Evolutionary conservation across 495 filamentous ascomycete species (phyloP).

Genomic region (Xylaria nigripes): DNA sequence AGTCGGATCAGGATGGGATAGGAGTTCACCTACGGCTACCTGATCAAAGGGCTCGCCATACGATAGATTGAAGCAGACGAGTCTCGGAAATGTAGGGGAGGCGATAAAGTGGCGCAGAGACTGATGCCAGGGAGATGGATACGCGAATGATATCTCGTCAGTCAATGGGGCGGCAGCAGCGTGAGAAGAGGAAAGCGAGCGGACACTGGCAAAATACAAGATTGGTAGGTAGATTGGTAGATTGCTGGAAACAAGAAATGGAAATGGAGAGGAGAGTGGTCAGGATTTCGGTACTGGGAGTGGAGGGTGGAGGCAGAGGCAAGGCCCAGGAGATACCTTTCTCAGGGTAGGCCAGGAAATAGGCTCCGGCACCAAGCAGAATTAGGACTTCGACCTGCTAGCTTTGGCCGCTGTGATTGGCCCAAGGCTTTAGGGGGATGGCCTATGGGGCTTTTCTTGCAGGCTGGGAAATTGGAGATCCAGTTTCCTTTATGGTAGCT

Average conservation of each 20-base stretch:
- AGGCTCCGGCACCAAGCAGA: conserved; percentile 3
- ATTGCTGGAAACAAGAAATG: conserved; percentile 1
- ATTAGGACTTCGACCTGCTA: conserved; percentile 4
- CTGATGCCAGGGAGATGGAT: background rate
- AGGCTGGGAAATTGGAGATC: conserved; percentile 30
- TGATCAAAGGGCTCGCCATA: conserved; percentile 9
- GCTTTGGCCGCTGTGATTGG: background rate
- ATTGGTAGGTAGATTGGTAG: background rate
- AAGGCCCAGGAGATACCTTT: background rate
- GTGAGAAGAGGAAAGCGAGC: conserved; percentile 18
- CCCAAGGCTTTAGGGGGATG: conserved; percentile 1
- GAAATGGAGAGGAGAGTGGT: conserved; percentile 6
- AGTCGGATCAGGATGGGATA: background rate
- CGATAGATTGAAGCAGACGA: conserved; percentile 9
- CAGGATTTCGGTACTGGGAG: conserved; percentile 1
- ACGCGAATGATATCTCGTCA: background rate
- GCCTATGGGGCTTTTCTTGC: conserved; percentile 14
- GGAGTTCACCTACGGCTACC: conserved; percentile 8
- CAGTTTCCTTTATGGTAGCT: conserved; percentile 15
- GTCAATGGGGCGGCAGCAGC: conserved; percentile 5
- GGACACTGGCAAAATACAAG: conserved; percentile 10
- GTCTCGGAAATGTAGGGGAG: conserved; percentile 1
- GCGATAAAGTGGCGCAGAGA: conserved; percentile 2
- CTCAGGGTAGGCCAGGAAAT: background rate
- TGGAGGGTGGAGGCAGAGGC: conserved; percentile 4